phyloP scores from a whole-genome alignment of 768 basidiomycete genomes.

The Lentinus brumalis region DNA sequence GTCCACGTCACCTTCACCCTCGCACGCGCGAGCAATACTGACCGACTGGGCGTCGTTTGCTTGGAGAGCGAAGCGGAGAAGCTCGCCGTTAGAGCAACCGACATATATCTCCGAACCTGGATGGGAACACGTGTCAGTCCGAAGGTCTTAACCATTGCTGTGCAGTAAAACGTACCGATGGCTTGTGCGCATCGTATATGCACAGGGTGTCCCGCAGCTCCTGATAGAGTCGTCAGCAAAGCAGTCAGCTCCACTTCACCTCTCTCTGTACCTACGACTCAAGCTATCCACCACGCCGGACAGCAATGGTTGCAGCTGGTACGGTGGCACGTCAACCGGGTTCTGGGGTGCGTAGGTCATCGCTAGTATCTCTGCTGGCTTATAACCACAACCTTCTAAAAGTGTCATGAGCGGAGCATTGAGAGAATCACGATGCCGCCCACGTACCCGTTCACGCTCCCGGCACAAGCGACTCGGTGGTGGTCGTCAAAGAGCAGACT shows the following conservation, averaged over 20 bases:
- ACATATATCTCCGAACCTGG: slow-evolving; percentile 84
- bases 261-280: slow-evolving; percentile 13
- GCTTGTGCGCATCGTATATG: slow-evolving; percentile 35
- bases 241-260: slow-evolving; percentile 6
- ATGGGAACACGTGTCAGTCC: slow-evolving; percentile 2
- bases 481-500: too few relatives aligned
- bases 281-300: slow-evolving; percentile 20
- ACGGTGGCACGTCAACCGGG: slow-evolving; percentile 55
- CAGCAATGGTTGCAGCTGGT: slow-evolving; percentile 43
- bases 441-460: too few relatives aligned
- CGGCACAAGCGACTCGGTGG: too few relatives aligned
- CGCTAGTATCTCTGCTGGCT: too few relatives aligned
- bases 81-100: slow-evolving; percentile 82
- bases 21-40: slow-evolving; percentile 16
- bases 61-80: slow-evolving; percentile 78
- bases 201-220: slow-evolving; percentile 34
- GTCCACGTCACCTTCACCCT: neutral
- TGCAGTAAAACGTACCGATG: slow-evolving; percentile 20
- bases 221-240: neutral
- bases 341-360: slow-evolving; percentile 22
- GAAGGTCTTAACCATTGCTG: neutral
- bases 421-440: too few relatives aligned
- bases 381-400: too few relatives aligned
- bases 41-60: slow-evolving; percentile 55
- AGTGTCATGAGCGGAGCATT: too few relatives aligned